Evolutionary conservation across 495 filamentous ascomycete species (phyloP), one percentile per base, ranked within the genome.

Genomic region (Aspergillus ellipticus): DNA sequence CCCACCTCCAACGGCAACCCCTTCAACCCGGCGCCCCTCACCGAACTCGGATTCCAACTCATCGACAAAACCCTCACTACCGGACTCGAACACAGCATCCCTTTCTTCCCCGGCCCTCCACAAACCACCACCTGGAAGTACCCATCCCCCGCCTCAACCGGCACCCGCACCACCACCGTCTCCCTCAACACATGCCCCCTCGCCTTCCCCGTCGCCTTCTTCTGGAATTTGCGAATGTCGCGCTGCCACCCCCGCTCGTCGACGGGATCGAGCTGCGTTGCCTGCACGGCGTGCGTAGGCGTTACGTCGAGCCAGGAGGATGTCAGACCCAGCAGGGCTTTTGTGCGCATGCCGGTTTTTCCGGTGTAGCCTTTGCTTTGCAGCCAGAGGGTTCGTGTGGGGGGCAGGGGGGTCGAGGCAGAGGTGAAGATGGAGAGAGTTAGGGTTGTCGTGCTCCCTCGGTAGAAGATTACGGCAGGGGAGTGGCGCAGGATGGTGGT

Each of bases 401-500:
- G 31, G 1, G 85, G 84, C 4, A 88, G 63, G 1, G 79, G 77
- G 15, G 69, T 62, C 59, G 85, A 77, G 9, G 79, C 72, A 68
- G 85, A 77, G 9, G 79, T 72, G 69, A 89, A 87, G 49, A 87
- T 74, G 17, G 84, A 82, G 26, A 88, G 70, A 2, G 79, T 72
- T 4, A 89, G 68, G 20, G 82, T 82, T 4, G 86, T 89, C 22
- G 75, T 74, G 19, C 77, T 77, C 0, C 86, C 85, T 37, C 80
- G 78, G 64, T 88, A 88, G 56, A 84, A 82, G 26, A 88, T 75
- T 4, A 89, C 60, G 0, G 79, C 78, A 17, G 80, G 70, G 0
- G 85, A 86, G 57, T 89, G 86, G 2, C 85, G 81, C 16, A 89
- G 73, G 50, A 89, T 84, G 39, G 82, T 85, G 60, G 77, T 82